Conservation (phyloP, 1,139 yeast genomes). For the Taiozyma onychis region DNA sequence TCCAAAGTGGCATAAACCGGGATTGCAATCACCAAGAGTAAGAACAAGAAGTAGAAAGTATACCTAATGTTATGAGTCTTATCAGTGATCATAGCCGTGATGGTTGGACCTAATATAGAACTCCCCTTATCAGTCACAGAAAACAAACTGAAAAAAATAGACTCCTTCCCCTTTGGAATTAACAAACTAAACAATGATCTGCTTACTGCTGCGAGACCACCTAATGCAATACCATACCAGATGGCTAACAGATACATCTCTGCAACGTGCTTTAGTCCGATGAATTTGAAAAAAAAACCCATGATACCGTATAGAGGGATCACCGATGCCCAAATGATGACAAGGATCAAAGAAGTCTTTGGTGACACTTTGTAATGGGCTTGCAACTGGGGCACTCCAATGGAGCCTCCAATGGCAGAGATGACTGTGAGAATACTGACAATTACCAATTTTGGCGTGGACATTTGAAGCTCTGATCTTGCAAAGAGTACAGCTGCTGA, state of each 20-base stretch:
- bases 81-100: constrained; percentile 63
- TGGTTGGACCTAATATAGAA: constrained; percentile 59
- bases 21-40: constrained; percentile 43
- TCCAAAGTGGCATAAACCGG: constrained; percentile 46
- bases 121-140: constrained; percentile 74
- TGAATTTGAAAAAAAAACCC: constrained; percentile 44
- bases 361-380: constrained; percentile 36
- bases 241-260: constrained; percentile 62
- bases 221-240: constrained; percentile 68
- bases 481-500: constrained; percentile 71
- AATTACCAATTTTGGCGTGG: constrained; percentile 52
- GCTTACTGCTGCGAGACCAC: constrained; percentile 60
- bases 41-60: constrained; percentile 55
- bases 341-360: constrained; percentile 40
- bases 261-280: constrained; percentile 53
- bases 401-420: constrained; percentile 60
- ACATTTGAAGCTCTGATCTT: constrained; percentile 58
- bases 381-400: constrained; percentile 43
- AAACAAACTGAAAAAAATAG: constrained; percentile 63
- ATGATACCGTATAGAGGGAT: constrained; percentile 63
- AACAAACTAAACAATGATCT: constrained; percentile 58
- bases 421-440: constrained; percentile 58
- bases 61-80: constrained; percentile 62
- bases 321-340: constrained; percentile 52
- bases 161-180: constrained; percentile 65